These are phyloP conservation scores for Suillus occidentalis DNA, from an alignment of 768 basidiomycete species.

Conservation along the genomic window DNA sequence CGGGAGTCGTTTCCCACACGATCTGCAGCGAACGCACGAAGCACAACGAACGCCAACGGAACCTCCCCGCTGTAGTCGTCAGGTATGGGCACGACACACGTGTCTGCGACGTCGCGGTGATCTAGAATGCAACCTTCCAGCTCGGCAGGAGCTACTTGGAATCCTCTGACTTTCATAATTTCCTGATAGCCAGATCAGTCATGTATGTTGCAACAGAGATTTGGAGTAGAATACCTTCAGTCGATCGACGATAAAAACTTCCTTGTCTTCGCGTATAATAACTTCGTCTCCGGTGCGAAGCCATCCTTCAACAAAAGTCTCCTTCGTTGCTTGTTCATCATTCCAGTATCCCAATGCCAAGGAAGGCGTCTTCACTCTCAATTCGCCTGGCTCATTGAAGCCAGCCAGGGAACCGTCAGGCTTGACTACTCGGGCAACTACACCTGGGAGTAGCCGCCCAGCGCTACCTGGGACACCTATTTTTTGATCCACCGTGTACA, in stretches of 20 bases:
- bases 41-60: constrained; percentile 67
- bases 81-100: constrained; percentile 64
- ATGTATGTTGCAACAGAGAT: neutral
- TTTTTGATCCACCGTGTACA: constrained; percentile 48
- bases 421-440: constrained; percentile 54
- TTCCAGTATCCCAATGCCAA: constrained; percentile 49
- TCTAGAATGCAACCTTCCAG: constrained; percentile 63
- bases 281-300: constrained; percentile 70
- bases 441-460: constrained; percentile 51
- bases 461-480: constrained; percentile 54
- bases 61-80: constrained; percentile 75
- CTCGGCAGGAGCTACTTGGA: constrained; percentile 76
- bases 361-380: constrained; percentile 46
- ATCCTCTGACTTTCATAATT: constrained; percentile 70
- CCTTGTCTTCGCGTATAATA: constrained; percentile 49
- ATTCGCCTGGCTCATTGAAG: constrained; percentile 59
- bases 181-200: constrained; percentile 38
- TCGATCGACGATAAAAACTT: constrained; percentile 62
- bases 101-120: constrained; percentile 58
- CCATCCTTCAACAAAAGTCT: constrained; percentile 76
- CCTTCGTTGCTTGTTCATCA: constrained; percentile 60
- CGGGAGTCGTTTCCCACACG: constrained; percentile 31
- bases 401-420: constrained; percentile 55
- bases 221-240: constrained; percentile 47
- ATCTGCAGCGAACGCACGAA: constrained; percentile 40